Evolutionary conservation across 345 rosid species (phyloP).

Genomic region (Eucalyptus curtisii): DNA sequence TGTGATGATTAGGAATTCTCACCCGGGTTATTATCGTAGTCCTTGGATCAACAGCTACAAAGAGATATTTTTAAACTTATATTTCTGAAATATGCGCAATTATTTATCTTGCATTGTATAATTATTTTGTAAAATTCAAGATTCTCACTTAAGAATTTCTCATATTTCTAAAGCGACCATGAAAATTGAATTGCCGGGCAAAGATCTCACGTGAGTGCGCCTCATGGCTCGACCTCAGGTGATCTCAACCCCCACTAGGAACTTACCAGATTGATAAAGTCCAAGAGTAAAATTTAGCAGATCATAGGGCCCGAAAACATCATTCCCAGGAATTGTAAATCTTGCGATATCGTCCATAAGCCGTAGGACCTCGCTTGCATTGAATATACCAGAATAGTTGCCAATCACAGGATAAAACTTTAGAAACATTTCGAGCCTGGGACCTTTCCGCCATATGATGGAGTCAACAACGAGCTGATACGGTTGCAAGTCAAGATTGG

Average conservation of each 20-base stretch:
- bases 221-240: background rate
- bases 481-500: constrained; percentile 7
- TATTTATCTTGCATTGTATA: too few relatives aligned
- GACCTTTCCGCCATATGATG: constrained; percentile 30
- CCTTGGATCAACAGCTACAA: too few relatives aligned
- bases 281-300: constrained; percentile 22
- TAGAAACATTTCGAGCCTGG: constrained; percentile 25
- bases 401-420: constrained; percentile 26
- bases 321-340: constrained; percentile 2
- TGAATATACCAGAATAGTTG: constrained; percentile 2
- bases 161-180: background rate
- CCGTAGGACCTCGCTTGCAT: constrained; percentile 10
- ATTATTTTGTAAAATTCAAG: background rate
- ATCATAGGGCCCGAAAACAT: constrained; percentile 45
- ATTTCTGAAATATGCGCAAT: too few relatives aligned
- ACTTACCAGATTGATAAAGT: constrained; percentile 26
- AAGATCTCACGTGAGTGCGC: background rate
- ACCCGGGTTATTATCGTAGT: too few relatives aligned
- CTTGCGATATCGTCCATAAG: constrained; percentile 19
- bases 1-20: too few relatives aligned
- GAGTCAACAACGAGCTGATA: constrained; percentile 27
- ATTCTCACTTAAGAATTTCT: background rate
- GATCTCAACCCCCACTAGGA: background rate
- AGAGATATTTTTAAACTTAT: too few relatives aligned
- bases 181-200: background rate